Conservation (phyloP, 139 green algal species). For the Chlorella sp. region DNA sequence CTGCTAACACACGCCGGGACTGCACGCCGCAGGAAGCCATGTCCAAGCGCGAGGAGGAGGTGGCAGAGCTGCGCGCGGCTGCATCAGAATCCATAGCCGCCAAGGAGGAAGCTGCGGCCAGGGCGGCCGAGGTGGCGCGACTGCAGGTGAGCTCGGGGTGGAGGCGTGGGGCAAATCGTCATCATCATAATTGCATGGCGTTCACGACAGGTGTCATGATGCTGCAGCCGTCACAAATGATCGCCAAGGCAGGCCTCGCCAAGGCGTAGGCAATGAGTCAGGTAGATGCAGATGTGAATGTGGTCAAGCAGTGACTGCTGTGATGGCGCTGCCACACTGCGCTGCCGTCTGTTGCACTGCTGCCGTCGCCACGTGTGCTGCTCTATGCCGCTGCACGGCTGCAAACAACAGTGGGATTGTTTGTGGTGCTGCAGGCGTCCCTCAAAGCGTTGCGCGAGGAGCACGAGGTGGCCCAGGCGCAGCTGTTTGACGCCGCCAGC, state of each 20-base stretch:
- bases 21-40: slow-evolving; percentile 12
- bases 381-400: not conserved
- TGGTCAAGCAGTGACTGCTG: not conserved
- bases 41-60: not conserved
- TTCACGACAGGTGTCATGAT: not conserved
- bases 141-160: slow-evolving; percentile 22
- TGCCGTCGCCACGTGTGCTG: not conserved
- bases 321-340: not conserved
- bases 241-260: not conserved
- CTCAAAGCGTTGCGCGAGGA: slow-evolving; percentile 19
- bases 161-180: not conserved
- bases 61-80: slow-evolving; percentile 13
- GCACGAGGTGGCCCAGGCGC: slow-evolving; percentile 23
- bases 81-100: slow-evolving; percentile 6
- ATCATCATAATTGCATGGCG: not conserved
- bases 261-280: not conserved
- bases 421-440: not conserved
- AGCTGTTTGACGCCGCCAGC: slow-evolving; percentile 26
- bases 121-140: slow-evolving; percentile 19
- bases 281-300: not conserved
- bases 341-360: not conserved
- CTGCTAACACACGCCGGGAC: not conserved
- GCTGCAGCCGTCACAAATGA: not conserved
- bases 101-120: not conserved
- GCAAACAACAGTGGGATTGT: not conserved